Base-by-base conservation (phyloP, 2,329 filamentous ascomycete species). In the Colletotrichum australisinense region DNA sequence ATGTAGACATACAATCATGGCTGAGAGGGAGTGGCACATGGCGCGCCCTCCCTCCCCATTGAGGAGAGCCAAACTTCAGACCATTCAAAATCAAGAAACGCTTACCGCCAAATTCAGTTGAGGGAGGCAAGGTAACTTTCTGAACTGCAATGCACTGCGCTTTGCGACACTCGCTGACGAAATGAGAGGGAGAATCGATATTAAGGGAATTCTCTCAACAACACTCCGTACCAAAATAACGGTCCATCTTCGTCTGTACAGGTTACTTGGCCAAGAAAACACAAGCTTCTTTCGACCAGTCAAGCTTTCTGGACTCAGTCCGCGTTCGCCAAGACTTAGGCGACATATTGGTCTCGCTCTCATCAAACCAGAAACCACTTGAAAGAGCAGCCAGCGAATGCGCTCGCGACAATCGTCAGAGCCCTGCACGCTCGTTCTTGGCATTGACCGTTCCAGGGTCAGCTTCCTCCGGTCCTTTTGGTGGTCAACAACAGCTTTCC, bases 241-340 rank as follows among this genome's bases (percentile, higher is more conserved):
- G n/a, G 35, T 59, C 5, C 16, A 42, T 42, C 16, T 42, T 42
- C 19, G 32, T 59, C 26, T 22, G n/a, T 30, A 38, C n/a, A 57
- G 24, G 12, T n/a, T 22, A 49, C 28, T 24, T 66, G 67, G 67
- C 67, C 56, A 66, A 62, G 67, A 62, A 35, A 53, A 62, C 38
- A 71, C 71, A 71, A 71, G 71, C 71, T 71, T 73, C 67, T n/a
- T 62, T 56, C 60, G 46, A 56, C 52, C 55, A 32, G 32, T 64
- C 71, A 73, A 73, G 71, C 71, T 73, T 69, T 71, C n/a, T 52
- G 57, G 60, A 35, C 71, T 63, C 71, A 66, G 67, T 56, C 67
- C 71, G 71, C 71, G 22, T 73, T 73, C 62, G 67, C 71, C 71
- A 73, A 73, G 71, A 63, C 71, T 57, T 60, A 56, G 62, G 67